Evolutionary conservation across 1,284 basidiomycete genomes (phyloP).

Genomic region (Ceratobasidium sp.): DNA sequence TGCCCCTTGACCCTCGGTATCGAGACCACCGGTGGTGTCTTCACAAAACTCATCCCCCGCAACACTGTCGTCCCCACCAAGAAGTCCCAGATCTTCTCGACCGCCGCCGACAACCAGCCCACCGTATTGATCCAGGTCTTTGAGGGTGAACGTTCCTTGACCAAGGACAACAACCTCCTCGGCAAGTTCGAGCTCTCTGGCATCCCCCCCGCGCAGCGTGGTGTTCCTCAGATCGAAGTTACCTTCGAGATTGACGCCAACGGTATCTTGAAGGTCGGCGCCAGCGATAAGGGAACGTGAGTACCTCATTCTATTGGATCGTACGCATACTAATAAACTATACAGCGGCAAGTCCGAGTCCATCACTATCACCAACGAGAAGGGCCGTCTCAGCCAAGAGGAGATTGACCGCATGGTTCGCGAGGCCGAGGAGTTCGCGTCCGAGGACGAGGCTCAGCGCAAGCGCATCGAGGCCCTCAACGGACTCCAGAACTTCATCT

Average conservation of each 20-base stretch:
- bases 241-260: constrained; percentile 94
- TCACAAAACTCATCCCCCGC: constrained; percentile 95
- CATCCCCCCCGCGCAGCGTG: constrained; percentile 94
- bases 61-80: constrained; percentile 98
- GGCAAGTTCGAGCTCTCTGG: constrained; percentile 94
- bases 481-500: constrained; percentile 76
- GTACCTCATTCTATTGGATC: constrained; percentile 46
- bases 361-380: constrained; percentile 87
- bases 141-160: constrained; percentile 93
- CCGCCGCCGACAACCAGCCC: constrained; percentile 92
- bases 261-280: constrained; percentile 89
- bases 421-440: constrained; percentile 90
- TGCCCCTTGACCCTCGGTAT: constrained; percentile 95
- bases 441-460: constrained; percentile 84
- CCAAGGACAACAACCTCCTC: constrained; percentile 97
- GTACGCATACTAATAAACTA: not conserved
- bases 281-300: constrained; percentile 89
- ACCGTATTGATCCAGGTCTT: constrained; percentile 90
- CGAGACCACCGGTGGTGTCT: constrained; percentile 97
- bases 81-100: constrained; percentile 98
- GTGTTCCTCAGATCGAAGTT: constrained; percentile 94
- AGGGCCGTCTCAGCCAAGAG: constrained; percentile 82
- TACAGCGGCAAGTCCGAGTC: constrained; percentile 82
- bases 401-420: constrained; percentile 92
- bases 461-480: constrained; percentile 90